Percentiles rank a stretch among this genome's conserved stretches.
Conservation (phyloP, 257 asterid species). For the Ehretia macrophylla region DNA sequence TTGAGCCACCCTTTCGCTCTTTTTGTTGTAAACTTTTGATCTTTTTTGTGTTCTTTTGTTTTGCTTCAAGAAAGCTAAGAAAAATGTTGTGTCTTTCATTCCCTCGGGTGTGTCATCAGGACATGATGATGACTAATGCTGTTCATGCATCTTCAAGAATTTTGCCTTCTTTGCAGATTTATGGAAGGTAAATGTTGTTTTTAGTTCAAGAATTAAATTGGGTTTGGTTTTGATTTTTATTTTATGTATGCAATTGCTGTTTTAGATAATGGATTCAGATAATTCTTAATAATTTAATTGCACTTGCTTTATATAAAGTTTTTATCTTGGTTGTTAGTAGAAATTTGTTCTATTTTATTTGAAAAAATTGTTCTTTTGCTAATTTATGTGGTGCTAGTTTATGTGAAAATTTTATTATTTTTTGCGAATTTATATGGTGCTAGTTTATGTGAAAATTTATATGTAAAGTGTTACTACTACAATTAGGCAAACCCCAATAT, state of each 20-base stretch:
- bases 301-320: neutral
- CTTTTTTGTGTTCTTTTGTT: conserved; percentile 6
- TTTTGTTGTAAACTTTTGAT: conserved; percentile 17
- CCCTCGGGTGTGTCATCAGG: conserved; percentile 36
- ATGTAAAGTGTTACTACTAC: conserved; percentile 30
- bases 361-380: neutral
- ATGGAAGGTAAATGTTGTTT: conserved; percentile 47
- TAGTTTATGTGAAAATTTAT: conserved; percentile 23
- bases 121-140: conserved; percentile 26
- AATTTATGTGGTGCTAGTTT: conserved; percentile 15
- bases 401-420: conserved; percentile 11
- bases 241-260: conserved; percentile 13
- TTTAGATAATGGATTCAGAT: conserved; percentile 18
- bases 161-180: conserved; percentile 29
- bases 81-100: conserved; percentile 48
- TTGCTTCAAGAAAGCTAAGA: conserved; percentile 17
- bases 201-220: conserved; percentile 9
- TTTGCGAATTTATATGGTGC: neutral
- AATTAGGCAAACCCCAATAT: conserved; percentile 56
- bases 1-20: conserved; percentile 12
- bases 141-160: conserved; percentile 30
- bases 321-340: neutral
- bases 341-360: neutral
- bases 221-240: conserved; percentile 11
- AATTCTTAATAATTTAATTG: neutral